These are phyloP conservation scores for Coleophoma crateriformis DNA, from an alignment of 2,329 filamentous ascomycete genomes.

Conservation along the genomic window DNA sequence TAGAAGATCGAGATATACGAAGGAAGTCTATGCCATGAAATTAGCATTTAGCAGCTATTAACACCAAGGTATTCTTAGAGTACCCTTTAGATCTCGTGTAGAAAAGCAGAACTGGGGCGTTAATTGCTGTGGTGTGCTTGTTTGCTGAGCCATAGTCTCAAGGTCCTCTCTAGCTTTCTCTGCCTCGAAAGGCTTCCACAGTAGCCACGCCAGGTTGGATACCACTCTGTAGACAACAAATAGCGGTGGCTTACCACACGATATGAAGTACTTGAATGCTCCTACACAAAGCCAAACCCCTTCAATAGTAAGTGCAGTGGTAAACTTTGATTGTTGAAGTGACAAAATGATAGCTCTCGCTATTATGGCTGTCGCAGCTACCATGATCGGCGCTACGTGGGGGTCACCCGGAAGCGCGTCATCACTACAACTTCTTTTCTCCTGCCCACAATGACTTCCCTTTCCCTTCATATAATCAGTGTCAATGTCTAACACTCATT, in stretches of 20 bases:
- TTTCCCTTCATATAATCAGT: not conserved
- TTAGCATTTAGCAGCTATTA: conserved; percentile 2
- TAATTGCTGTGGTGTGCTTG: conserved; percentile 39
- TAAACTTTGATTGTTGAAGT: too few relatives aligned
- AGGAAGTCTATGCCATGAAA: conserved; percentile 66
- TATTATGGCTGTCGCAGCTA: too few relatives aligned
- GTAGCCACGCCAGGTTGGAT: conserved; percentile 22
- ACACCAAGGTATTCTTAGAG: not conserved
- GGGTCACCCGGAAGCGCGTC: too few relatives aligned
- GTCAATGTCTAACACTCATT: conserved; percentile 42
- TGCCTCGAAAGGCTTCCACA: conserved; percentile 21
- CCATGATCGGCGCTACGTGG: too few relatives aligned
- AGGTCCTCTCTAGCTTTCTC: conserved; percentile 13
- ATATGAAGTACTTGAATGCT: too few relatives aligned
- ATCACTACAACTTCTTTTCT: too few relatives aligned
- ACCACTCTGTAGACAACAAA: too few relatives aligned
- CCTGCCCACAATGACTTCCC: too few relatives aligned
- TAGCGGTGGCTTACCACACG: too few relatives aligned
- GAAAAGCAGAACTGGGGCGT: conserved; percentile 77
- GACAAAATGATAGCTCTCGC: too few relatives aligned
- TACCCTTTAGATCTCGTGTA: conserved; percentile 63
- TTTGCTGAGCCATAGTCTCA: conserved; percentile 21
- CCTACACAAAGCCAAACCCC: too few relatives aligned
- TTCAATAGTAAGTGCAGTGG: too few relatives aligned
- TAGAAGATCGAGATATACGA: conserved; percentile 72